These are phyloP conservation scores for Asclepias syriaca DNA, from an alignment of 257 asterid species.

Conservation along the genomic window DNA sequence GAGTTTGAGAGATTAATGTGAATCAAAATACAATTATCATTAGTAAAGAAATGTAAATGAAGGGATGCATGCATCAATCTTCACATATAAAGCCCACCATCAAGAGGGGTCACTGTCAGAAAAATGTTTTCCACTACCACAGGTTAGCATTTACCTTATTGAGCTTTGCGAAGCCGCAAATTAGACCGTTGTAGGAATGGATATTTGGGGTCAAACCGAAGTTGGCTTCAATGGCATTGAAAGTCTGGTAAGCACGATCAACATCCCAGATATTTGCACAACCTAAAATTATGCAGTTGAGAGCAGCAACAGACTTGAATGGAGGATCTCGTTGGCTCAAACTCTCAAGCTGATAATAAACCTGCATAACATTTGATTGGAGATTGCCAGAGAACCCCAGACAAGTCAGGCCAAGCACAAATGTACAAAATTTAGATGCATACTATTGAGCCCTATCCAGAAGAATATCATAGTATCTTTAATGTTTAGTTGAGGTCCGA, in stretches of 20 bases:
- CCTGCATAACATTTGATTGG: conserved; percentile 42
- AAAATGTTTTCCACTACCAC: background rate
- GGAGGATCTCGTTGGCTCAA: conserved; percentile 61
- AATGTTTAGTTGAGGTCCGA: background rate
- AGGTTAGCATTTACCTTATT: conserved; percentile 44
- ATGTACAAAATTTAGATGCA: background rate
- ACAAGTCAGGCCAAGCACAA: background rate
- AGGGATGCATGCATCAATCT: background rate
- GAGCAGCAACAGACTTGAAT: conserved; percentile 79
- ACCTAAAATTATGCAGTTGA: conserved; percentile 83
- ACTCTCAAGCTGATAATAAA: conserved; percentile 88
- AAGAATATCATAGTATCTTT: background rate
- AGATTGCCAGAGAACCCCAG: background rate
- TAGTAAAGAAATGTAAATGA: background rate
- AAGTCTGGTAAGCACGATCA: conserved; percentile 94
- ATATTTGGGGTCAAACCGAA: conserved; percentile 74
- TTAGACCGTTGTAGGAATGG: conserved; percentile 82
- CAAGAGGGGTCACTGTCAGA: background rate
- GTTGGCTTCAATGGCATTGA: conserved; percentile 53
- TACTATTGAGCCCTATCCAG: background rate
- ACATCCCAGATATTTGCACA: conserved; percentile 96
- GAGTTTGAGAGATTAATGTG: background rate
- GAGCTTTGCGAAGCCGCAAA: conserved; percentile 76
- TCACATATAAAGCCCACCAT: background rate
- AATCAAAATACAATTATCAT: background rate